These are phyloP conservation scores for Aspergillus ruber DNA, from an alignment of 2,329 filamentous ascomycete species.

Conservation along the genomic window DNA sequence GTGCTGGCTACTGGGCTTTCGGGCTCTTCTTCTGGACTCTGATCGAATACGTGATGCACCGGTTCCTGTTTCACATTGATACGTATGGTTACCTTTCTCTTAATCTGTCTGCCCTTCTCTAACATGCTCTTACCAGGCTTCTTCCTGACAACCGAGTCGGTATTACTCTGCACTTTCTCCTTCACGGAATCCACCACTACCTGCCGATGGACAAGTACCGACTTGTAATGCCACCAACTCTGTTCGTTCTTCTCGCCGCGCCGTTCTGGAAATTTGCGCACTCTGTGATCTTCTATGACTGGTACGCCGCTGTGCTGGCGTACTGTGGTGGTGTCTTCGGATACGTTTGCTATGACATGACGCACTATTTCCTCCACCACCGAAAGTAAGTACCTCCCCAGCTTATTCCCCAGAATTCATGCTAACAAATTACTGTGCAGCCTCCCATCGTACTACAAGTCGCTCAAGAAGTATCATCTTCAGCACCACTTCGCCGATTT, in stretches of 20 bases:
- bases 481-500: conserved; percentile 97
- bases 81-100: conserved; percentile 52
- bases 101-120: conserved; percentile 9
- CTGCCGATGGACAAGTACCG: conserved; percentile 98
- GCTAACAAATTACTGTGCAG: conserved; percentile 29
- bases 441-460: conserved; percentile 81
- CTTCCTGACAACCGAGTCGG: conserved; percentile 88
- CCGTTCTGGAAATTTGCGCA: conserved; percentile 95
- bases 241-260: conserved; percentile 74
- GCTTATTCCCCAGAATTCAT: background rate
- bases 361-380: conserved; percentile 98
- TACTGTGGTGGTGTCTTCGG: conserved; percentile 91
- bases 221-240: conserved; percentile 89
- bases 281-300: conserved; percentile 71
- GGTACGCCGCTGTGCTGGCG: conserved; percentile 70
- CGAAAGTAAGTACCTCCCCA: conserved; percentile 56
- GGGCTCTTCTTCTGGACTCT: conserved; percentile 81
- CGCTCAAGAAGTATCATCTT: conserved; percentile 95
- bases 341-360: conserved; percentile 93
- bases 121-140: conserved; percentile 48
- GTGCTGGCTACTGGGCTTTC: conserved; percentile 58
- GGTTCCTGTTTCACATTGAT: conserved; percentile 91
- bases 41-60: conserved; percentile 80
- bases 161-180: conserved; percentile 81
- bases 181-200: conserved; percentile 97